Conservation (phyloP, 108 stramenopile species). For the Fistulifera pelliculosa region DNA sequence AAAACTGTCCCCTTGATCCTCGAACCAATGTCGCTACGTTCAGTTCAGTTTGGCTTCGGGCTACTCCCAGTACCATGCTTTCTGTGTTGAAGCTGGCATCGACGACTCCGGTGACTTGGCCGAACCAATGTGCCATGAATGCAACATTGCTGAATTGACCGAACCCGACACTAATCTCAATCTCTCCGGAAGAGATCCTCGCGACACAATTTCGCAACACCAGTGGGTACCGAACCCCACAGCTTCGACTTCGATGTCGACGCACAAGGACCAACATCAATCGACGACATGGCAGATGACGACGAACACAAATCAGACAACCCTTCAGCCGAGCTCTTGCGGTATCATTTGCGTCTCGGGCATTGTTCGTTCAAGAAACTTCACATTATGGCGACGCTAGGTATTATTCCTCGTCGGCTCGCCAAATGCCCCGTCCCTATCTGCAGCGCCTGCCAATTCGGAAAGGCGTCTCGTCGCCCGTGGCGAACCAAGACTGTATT, state of each 20-base stretch:
- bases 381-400: constrained; percentile 21
- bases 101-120: constrained; percentile 1
- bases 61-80: constrained; percentile 15
- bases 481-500: constrained; percentile 9
- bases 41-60: constrained; percentile 6
- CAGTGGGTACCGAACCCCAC: background rate
- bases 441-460: constrained; percentile 23
- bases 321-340: constrained; percentile 17
- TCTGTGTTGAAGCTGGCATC: constrained; percentile 9
- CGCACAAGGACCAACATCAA: background rate
- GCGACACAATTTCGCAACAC: background rate
- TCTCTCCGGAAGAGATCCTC: too few species aligned
- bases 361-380: constrained; percentile 19
- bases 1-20: constrained; percentile 12
- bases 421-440: constrained; percentile 20
- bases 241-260: background rate
- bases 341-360: constrained; percentile 15
- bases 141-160: background rate
- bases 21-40: constrained; percentile 19
- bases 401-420: constrained; percentile 20
- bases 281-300: constrained; percentile 2
- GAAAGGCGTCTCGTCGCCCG: background rate
- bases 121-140: background rate
- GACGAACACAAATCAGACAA: constrained; percentile 3
- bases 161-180: background rate